Conservation (phyloP, 192 early-diverging fungal species). For the Coemansia sp. region DNA sequence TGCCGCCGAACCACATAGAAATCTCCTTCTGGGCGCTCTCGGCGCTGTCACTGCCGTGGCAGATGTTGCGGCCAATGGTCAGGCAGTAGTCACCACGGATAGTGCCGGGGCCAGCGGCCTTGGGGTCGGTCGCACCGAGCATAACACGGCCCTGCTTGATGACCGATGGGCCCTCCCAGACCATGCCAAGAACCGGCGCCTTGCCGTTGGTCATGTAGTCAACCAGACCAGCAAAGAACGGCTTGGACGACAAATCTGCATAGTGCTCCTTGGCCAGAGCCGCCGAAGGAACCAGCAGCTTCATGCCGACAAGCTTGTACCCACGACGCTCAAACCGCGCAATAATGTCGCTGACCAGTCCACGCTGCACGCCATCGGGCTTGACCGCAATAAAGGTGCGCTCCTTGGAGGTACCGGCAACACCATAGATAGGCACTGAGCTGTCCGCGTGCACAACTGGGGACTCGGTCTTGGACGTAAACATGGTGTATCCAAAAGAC, state of each 20-base stretch:
- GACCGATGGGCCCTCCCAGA: constrained; percentile 86
- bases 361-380: constrained; percentile 85
- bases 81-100: constrained; percentile 86
- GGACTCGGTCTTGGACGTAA: constrained; percentile 17
- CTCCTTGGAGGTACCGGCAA: constrained; percentile 63
- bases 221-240: constrained; percentile 87
- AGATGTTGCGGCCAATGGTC: constrained; percentile 77
- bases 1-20: constrained; percentile 69
- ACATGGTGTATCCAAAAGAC: constrained; percentile 38
- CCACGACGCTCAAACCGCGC: constrained; percentile 83
- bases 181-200: constrained; percentile 78
- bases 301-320: constrained; percentile 88
- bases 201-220: constrained; percentile 90
- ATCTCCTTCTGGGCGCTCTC: constrained; percentile 84
- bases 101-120: constrained; percentile 81
- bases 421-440: constrained; percentile 54
- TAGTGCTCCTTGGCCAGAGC: constrained; percentile 83
- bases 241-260: constrained; percentile 76
- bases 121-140: constrained; percentile 92
- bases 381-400: constrained; percentile 78
- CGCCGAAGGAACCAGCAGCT: constrained; percentile 65
- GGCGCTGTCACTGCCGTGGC: constrained; percentile 85
- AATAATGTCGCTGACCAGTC: constrained; percentile 84
- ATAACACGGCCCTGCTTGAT: constrained; percentile 84
- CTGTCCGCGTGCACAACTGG: constrained; percentile 34